Evolutionary conservation across 129 eudicot genomes (phyloP), one percentile per base, ranked within the genome.

Genomic region (Centrapalus pauciflorus): DNA sequence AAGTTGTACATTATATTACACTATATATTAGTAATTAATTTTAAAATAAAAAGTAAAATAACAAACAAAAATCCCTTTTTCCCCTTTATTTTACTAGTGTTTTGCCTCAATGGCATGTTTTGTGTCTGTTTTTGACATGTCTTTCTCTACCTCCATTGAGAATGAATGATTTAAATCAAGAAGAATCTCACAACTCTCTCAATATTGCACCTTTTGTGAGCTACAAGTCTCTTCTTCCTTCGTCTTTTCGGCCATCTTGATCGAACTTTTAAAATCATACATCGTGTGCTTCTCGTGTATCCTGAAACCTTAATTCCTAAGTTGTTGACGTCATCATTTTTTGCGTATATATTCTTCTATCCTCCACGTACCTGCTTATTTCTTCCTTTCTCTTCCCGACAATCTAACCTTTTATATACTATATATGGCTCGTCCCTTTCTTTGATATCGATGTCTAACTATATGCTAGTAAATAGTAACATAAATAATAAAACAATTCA

Each of bases 301-400:
- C 66, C 69, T 4, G 73, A 81, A 81, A 77, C 82, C 95, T 87
- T 87, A 81, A 58, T 77, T 70, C 81, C 80, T 84, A 87, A 84
- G 90, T 76, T 66, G 67, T 73, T 80, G 75, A 76, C 40, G 40
- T 82, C 69, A 70, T 65, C 54, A 41, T 43, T 45, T 43, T 45
- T 76, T 57, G 59, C 45, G 37, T 74, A 51, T 29, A 61, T 66
- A 66, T 72, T 33, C 65, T 55, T 35, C 61, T 41, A 30, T 38
- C 72, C 32, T 45, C 82, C 55, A 65, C 11, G 5, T 45, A 62
- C 12, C 20, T n/a, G 38, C 27, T 46, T 30, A 27, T 71, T 57
- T 40, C 5, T 40, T 67, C 1, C 45, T 26, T 57, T 67, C 64
- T 46, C 43, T 30, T 70, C 59, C 19, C 11, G 27, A 57, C 57